Percentiles rank a stretch among this genome's conserved stretches.
These are phyloP conservation scores for Tilletia indica DNA, from an alignment of 1,284 basidiomycete genomes.

Conservation along the genomic window DNA sequence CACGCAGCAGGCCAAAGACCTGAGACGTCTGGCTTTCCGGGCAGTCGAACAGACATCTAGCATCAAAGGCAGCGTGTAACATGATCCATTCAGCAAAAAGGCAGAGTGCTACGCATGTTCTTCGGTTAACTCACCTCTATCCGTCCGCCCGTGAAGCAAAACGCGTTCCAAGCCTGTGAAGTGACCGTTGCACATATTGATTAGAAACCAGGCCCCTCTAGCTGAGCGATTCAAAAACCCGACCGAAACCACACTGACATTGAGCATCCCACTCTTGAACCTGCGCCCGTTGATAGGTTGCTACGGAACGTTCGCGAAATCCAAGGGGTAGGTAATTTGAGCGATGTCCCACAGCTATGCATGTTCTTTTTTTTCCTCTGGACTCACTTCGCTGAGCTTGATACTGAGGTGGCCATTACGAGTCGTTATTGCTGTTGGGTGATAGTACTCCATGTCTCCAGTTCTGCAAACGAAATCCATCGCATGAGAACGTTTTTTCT, in stretches of 20 bases:
- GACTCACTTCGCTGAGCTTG: conserved; percentile 57
- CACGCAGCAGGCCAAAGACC: conserved; percentile 66
- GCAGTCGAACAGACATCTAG: conserved; percentile 70
- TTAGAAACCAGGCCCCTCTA: conserved; percentile 58
- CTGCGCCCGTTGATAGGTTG: conserved; percentile 66
- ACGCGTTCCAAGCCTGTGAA: conserved; percentile 70
- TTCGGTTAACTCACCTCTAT: conserved; percentile 63
- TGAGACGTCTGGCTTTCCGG: conserved; percentile 67
- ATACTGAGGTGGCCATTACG: conserved; percentile 74
- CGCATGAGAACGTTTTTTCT: neutral
- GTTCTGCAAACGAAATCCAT: conserved; percentile 9
- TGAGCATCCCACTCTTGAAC: conserved; percentile 65
- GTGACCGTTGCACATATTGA: conserved; percentile 58
- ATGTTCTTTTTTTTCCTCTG: neutral
- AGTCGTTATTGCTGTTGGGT: conserved; percentile 78
- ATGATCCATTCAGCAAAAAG: neutral
- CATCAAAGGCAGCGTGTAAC: neutral
- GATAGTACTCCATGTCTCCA: conserved; percentile 60
- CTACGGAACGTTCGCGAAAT: neutral
- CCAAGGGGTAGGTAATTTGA: neutral
- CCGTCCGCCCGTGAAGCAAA: conserved; percentile 91
- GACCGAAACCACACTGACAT: conserved; percentile 66
- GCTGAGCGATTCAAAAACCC: conserved; percentile 6
- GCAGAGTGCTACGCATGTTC: neutral
- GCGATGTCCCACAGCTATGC: neutral